phyloP scores from a whole-genome alignment of 2,329 filamentous ascomycete genomes.

The Fonsecaea pugnacius region DNA sequence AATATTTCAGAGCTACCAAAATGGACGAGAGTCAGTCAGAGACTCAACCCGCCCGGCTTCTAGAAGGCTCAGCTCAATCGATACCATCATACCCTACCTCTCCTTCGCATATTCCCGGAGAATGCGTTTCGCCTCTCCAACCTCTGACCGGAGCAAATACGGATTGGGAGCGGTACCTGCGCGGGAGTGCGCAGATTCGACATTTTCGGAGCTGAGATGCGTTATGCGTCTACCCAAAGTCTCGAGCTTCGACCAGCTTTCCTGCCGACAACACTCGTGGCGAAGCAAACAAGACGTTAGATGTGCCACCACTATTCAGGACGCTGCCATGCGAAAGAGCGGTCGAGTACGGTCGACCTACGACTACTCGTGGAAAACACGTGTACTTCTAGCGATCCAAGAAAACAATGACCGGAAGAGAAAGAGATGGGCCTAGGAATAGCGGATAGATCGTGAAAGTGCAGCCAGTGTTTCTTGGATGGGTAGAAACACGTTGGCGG shows the following conservation, averaged over 20 bases:
- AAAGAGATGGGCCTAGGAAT: neutral
- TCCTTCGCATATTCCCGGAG: neutral
- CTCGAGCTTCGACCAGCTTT: neutral
- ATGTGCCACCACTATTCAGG: neutral
- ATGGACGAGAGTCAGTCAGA: slow-evolving; percentile 94
- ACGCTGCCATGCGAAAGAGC: neutral
- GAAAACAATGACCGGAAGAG: neutral
- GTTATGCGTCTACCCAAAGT: neutral
- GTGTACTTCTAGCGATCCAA: neutral
- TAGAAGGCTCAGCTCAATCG: slow-evolving; percentile 45
- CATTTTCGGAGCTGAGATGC: neutral
- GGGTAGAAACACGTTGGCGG: neutral
- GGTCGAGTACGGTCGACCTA: neutral
- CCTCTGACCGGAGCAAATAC: neutral
- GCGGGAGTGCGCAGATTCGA: neutral
- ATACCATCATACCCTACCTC: neutral
- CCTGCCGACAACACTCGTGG: neutral
- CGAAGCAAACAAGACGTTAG: neutral
- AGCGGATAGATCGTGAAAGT: neutral
- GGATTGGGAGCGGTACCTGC: too few relatives aligned
- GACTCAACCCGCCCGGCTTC: slow-evolving; percentile 92
- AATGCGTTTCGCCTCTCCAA: neutral
- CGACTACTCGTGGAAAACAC: neutral
- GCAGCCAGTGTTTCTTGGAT: neutral
- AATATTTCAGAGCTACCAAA: slow-evolving; percentile 71